Evolutionary conservation across 768 basidiomycete genomes (phyloP), one percentile per base, ranked within the genome.

Genomic region (Boletales sp.): DNA sequence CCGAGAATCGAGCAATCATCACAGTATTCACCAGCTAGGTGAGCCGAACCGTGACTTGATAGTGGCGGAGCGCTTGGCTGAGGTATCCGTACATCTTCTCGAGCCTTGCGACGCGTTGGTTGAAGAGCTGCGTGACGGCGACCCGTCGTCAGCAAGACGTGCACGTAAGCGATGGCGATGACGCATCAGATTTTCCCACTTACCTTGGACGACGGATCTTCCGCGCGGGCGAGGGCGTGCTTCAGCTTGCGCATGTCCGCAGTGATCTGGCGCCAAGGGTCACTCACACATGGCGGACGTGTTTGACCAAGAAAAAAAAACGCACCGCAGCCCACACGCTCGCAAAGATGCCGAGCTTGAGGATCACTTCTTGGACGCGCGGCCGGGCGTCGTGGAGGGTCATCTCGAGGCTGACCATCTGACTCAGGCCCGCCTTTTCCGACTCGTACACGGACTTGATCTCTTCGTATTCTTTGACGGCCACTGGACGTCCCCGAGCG

Each of bases 61-160:
- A 63, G 30, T 53, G 45, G 29, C 54, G 57, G 37, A 62, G 60
- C 7, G 61, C 60, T 27, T 40, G 54, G 21, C 58, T 56, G 9
- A 62, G 61, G 37, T 53, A 60, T 18, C 51, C 51, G 5, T 61
- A 61, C 56, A 61, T 43, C 4, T 1, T 44, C 43, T 61, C 60
- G 24, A 61, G 37, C 34, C 38, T 44, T 18, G 49, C 40, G 32
- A 61, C 41, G 13, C 60, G 60, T 12, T 32, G 35, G 40, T 40
- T 17, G 40, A 61, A 62, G 14, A 61, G 21, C 60, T 58, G 8
- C 3, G n/a, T 21, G 3, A 29, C 24, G n/a, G n/a, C n/a, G n/a
- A n/a, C n/a, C n/a, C n/a, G n/a, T 5, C 24, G 24, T 27, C 24
- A 27, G 24, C 5, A 27, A 27, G 24, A 27, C 24, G 6, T 27